Evolutionary conservation across 129 eudicot species (phyloP).

Genomic region (Oenanthe sinensis): DNA sequence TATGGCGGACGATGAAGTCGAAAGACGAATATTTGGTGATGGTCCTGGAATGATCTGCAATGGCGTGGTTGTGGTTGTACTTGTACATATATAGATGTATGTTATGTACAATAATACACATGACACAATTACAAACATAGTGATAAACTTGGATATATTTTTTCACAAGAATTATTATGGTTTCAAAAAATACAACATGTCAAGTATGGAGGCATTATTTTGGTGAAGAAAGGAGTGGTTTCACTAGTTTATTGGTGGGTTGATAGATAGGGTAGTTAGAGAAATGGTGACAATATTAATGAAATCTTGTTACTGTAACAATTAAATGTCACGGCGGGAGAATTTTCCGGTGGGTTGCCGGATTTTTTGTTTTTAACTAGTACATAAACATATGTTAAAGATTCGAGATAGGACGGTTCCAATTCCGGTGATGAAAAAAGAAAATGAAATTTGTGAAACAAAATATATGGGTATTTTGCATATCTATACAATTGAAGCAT

Average conservation of each 20-base stretch:
- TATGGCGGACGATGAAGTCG: neutral
- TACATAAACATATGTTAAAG: neutral
- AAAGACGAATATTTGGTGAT: neutral
- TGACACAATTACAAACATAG: too few relatives aligned
- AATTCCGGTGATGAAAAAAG: neutral
- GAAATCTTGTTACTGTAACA: neutral
- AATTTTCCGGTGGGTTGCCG: constrained; percentile 2
- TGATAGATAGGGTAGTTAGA: neutral
- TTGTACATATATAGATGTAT: too few relatives aligned
- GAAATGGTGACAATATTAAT: neutral
- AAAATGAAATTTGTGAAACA: too few relatives aligned
- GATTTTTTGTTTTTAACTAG: neutral
- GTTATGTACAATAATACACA: too few relatives aligned
- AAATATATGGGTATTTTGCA: neutral
- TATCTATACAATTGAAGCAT: neutral
- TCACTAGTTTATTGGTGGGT: neutral
- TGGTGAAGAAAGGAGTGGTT: neutral
- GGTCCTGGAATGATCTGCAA: neutral
- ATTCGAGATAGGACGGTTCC: neutral
- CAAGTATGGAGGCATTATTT: neutral
- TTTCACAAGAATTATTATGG: neutral
- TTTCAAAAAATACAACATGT: neutral
- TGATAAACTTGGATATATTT: too few relatives aligned
- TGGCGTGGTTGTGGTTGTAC: too few relatives aligned
- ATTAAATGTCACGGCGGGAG: neutral